These are phyloP conservation scores for Gossypium aridum DNA, from an alignment of 441 rosid genomes.

Conservation along the genomic window DNA sequence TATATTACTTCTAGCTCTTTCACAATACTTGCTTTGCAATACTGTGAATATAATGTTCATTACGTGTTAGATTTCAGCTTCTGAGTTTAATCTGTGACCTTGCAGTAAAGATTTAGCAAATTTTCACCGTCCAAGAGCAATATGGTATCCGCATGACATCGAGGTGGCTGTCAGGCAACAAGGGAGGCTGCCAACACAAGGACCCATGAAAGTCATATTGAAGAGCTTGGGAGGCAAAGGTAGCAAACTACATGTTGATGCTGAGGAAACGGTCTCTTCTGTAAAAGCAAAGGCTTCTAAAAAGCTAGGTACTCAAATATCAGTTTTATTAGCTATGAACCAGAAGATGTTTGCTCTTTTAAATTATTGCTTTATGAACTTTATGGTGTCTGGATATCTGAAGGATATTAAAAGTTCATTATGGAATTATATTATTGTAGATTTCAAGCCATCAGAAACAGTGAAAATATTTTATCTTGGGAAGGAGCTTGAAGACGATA, in stretches of 20 bases:
- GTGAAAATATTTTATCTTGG: constrained; percentile 83
- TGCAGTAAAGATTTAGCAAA: constrained; percentile 91
- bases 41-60: neutral
- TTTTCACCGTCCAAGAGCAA: constrained; percentile 94
- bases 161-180: constrained; percentile 91
- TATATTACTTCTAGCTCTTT: neutral
- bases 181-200: constrained; percentile 73
- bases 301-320: constrained; percentile 75
- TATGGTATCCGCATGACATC: constrained; percentile 97
- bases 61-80: neutral
- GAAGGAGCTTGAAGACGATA: constrained; percentile 86
- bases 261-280: constrained; percentile 79
- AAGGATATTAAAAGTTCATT: constrained; percentile 17
- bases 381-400: constrained; percentile 9
- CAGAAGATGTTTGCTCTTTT: neutral
- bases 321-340: constrained; percentile 2
- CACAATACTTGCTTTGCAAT: neutral
- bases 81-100: constrained; percentile 6
- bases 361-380: neutral
- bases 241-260: constrained; percentile 81
- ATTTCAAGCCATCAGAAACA: constrained; percentile 81
- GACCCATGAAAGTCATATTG: constrained; percentile 81
- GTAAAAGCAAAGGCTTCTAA: constrained; percentile 84
- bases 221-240: constrained; percentile 99
- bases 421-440: constrained; percentile 32